Evolutionary conservation across 345 rosid species (phyloP).

Genomic region (Eucalyptus tenuipes): DNA sequence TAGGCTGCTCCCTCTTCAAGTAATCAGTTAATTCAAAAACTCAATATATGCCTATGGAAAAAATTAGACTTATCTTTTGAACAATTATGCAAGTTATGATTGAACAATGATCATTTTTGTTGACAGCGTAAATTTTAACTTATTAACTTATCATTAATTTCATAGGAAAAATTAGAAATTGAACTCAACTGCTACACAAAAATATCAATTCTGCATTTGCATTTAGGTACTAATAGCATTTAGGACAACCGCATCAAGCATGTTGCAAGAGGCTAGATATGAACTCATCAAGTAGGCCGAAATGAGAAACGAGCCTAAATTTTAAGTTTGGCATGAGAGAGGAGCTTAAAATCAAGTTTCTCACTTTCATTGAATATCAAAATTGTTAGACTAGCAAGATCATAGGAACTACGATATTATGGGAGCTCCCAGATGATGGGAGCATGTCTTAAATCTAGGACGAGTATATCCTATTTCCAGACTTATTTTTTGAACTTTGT

Average conservation of each 20-base stretch:
- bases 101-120: neutral
- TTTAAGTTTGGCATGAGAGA: neutral
- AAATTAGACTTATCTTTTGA: neutral
- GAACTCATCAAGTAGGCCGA: rapidly evolving
- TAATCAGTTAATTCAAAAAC: neutral
- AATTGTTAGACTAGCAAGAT: neutral
- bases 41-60: neutral
- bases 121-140: rapidly evolving
- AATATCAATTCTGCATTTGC: neutral
- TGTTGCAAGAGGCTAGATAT: neutral
- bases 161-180: neutral
- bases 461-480: rapidly evolving
- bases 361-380: neutral
- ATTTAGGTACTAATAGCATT: neutral
- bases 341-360: neutral
- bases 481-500: neutral
- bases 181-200: rapidly evolving
- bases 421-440: neutral
- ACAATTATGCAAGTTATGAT: neutral
- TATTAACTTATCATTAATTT: neutral
- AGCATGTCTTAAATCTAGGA: neutral
- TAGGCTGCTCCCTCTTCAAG: neutral
- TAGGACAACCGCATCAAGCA: neutral
- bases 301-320: neutral
- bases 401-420: neutral